Base-by-base conservation (phyloP, 2,329 filamentous ascomycete species). In the Aureobasidium leucospermi region DNA sequence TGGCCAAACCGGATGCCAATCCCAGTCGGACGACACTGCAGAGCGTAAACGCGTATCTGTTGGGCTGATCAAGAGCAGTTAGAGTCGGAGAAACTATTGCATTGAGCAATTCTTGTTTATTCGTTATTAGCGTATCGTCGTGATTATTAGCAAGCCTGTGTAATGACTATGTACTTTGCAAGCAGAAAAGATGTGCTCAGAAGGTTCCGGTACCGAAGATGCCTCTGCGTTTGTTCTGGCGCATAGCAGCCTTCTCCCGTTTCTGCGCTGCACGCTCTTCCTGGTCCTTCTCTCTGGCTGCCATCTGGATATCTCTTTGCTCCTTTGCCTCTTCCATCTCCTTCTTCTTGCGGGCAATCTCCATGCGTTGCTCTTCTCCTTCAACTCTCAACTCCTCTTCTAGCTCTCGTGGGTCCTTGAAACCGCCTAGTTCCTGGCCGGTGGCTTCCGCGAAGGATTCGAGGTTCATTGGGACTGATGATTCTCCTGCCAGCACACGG, bases 41-140 rank as follows among this genome's bases (percentile, higher is more conserved):
- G 73, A 93, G 90, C 65, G 87, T 97, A 5, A 96, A 97, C 73
- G 89, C 89, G 59, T 96, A 90, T 67, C 75, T 97, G 55, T 93
- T 97, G 85, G 71, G 68, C 58, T 66, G 15, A n/a, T 7, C n/a
- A 13, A 36, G 39, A 42, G 5, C 10, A 42, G 39, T 13, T 13
- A 3, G n/a, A 47, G 28, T 8, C 8, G 43, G 43, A 28, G 19
- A 16, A 47, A 13, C 8, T n/a, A 47, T 47, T 23, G 13, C 7
- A 13, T 23, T 19, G 38, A 3, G 6, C n/a, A 28, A 10, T 11
- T 52, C 7, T 31, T 52, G 29, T 31, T 41, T 52, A 36, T 31
- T 52, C 48, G 15, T 52, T 6, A 7, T 29, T 41, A 41, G 36
- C 48, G 48, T 52, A 13, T 34, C 51, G 11, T 55, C 38, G 38